Percentiles rank a stretch among this genome's conserved stretches.
These are phyloP conservation scores for Tricholoma bakamatsutake DNA, from an alignment of 768 basidiomycete genomes.

Conservation along the genomic window DNA sequence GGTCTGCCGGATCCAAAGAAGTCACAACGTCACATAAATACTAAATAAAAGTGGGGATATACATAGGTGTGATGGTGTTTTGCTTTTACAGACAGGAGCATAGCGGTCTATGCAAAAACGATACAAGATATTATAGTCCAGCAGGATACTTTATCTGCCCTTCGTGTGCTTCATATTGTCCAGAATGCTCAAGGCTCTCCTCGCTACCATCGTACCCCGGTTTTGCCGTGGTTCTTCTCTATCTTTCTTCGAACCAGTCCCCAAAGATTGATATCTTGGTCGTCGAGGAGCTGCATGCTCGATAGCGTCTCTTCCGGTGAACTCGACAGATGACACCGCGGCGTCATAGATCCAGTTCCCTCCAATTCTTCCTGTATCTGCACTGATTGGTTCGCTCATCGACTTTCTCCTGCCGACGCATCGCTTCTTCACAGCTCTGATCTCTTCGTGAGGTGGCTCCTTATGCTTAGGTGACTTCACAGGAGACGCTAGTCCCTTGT, in stretches of 20 bases:
- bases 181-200: constrained; percentile 15
- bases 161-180: constrained; percentile 4
- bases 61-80: background rate
- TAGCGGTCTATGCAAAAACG: too few species aligned
- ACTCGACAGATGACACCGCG: constrained; percentile 39
- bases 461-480: constrained; percentile 9
- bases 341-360: constrained; percentile 47
- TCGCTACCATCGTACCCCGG: background rate
- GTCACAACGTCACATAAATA: constrained; percentile 6
- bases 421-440: constrained; percentile 46
- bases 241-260: background rate
- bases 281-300: background rate
- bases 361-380: constrained; percentile 14
- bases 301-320: constrained; percentile 4
- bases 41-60: too few species aligned
- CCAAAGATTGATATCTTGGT: constrained; percentile 4
- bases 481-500: constrained; percentile 1
- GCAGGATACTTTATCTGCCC: constrained; percentile 14
- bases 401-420: constrained; percentile 50
- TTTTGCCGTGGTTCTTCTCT: background rate
- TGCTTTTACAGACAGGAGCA: background rate
- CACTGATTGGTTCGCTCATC: constrained; percentile 25
- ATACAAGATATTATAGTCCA: constrained; percentile 3
- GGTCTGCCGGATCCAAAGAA: too few species aligned
- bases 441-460: constrained; percentile 13